Evolutionary conservation across 192 early-diverging fungal genomes (phyloP), one percentile per base, ranked within the genome.

Genomic region (Coemansia sp.): DNA sequence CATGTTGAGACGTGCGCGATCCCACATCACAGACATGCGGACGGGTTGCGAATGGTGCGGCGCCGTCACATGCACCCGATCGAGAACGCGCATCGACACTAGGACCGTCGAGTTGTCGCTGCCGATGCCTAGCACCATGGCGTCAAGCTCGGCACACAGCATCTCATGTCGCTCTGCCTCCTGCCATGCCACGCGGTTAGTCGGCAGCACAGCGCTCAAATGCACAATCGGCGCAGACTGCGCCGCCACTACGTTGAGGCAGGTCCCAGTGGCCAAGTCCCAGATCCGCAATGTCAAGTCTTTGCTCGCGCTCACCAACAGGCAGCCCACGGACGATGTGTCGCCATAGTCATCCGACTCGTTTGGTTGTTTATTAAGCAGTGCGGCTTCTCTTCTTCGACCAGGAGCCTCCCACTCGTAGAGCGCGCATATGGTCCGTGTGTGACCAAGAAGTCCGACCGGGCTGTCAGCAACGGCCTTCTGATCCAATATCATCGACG

Each of bases 241-340:
- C 52, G 65, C 23, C 1, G 75, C 61, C n/a, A 77, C 40, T 11
- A 59, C 59, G 62, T 56, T 61, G 33, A 82, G 61, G 36, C 65
- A 70, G 8, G 63, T 66, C 17, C 66, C 69, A 1, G 71, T 49
- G 38, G 22, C 52, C 38, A 57, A 22, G 25, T 74, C 59, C 80
- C 80, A 82, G 53, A 82, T 61, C 35, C 71, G 65, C 45, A 82
- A 43, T 17, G 71, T 74, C 55, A 82, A 48, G 19, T 82, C 80
- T n/a, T 67, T 74, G 62, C 75, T 73, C 35, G 80, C 80, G 35
- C 79, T 81, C 29, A 81, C 41, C 61, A 81, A 60, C 23, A 75
- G 48, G 15, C 59, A 14, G 41, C 59, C 29, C n/a, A 20, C 9
- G 9, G 49, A 52, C 10, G 49, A 17, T 17, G 17, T 1, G 2